Percentiles rank a stretch among this genome's conserved stretches.
These are phyloP conservation scores for Rosa multiflora DNA, from an alignment of 306 rosid genomes.

Conservation along the genomic window DNA sequence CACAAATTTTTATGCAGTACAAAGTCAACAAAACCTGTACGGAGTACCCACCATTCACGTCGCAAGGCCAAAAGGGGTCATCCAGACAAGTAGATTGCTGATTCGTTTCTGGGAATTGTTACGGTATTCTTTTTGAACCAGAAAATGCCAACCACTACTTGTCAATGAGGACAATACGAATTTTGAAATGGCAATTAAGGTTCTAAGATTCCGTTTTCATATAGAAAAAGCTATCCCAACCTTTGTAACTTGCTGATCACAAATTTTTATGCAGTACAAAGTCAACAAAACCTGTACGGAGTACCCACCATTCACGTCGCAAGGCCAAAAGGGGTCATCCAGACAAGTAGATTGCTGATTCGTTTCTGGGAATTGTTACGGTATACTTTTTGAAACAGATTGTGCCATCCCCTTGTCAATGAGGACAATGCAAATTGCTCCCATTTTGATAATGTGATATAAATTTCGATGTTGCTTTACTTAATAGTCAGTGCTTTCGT, in stretches of 20 bases:
- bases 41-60: slow-evolving; percentile 51
- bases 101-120: slow-evolving; percentile 15
- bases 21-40: slow-evolving; percentile 55
- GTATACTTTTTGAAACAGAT: background rate
- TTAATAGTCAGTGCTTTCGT: background rate
- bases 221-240: background rate
- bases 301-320: slow-evolving; percentile 57
- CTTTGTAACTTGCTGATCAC: background rate
- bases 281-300: slow-evolving; percentile 51
- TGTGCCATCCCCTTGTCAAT: background rate
- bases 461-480: background rate
- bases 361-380: slow-evolving; percentile 14
- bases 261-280: slow-evolving; percentile 49
- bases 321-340: slow-evolving; percentile 82
- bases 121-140: background rate
- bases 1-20: slow-evolving; percentile 40
- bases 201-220: background rate
- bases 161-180: background rate
- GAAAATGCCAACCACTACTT: background rate
- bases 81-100: slow-evolving; percentile 57
- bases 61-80: slow-evolving; percentile 84
- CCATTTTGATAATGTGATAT: background rate
- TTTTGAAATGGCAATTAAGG: background rate
- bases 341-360: slow-evolving; percentile 48
- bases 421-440: background rate